Conservation (phyloP, 2,329 filamentous ascomycete species). For the Ophiostoma ips region DNA sequence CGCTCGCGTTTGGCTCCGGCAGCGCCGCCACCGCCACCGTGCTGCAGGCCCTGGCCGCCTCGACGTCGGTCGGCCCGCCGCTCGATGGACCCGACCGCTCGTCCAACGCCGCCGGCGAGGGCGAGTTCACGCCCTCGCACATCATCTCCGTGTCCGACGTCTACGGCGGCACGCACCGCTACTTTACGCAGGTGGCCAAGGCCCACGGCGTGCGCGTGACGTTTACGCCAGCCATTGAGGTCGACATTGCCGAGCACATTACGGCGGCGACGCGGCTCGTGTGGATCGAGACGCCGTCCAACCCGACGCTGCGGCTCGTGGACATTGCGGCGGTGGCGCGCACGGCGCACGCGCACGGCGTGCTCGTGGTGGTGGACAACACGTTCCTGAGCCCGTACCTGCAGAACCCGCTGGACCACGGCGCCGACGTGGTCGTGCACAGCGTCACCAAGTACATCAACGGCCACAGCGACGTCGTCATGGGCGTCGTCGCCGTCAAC, state of each 20-base stretch:
- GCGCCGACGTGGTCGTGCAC: conserved; percentile 93
- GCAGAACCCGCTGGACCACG: conserved; percentile 89
- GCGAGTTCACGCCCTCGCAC: conserved; percentile 43
- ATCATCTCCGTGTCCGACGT: conserved; percentile 95
- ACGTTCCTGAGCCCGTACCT: conserved; percentile 95
- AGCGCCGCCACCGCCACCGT: conserved; percentile 88
- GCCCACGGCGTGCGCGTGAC: conserved; percentile 91
- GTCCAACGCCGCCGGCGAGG: background rate
- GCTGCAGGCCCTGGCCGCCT: conserved; percentile 73
- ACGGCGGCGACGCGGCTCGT: conserved; percentile 80
- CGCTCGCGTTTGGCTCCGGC: conserved; percentile 86
- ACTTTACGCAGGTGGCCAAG: conserved; percentile 95
- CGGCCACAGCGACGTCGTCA: conserved; percentile 90
- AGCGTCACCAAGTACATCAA: conserved; percentile 99
- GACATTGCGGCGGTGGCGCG: conserved; percentile 79
- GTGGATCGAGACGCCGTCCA: conserved; percentile 94
- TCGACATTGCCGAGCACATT: conserved; percentile 75
- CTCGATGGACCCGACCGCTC: background rate
- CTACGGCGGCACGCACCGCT: conserved; percentile 94
- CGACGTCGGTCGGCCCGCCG: conserved; percentile 4
- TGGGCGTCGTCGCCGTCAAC: conserved; percentile 96
- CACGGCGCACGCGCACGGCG: conserved; percentile 73
- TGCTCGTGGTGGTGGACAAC: conserved; percentile 97
- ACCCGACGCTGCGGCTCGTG: conserved; percentile 84
- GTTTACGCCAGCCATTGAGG: conserved; percentile 84